Conservation (phyloP, 345 rosid species). For the Excoecaria agallocha region DNA sequence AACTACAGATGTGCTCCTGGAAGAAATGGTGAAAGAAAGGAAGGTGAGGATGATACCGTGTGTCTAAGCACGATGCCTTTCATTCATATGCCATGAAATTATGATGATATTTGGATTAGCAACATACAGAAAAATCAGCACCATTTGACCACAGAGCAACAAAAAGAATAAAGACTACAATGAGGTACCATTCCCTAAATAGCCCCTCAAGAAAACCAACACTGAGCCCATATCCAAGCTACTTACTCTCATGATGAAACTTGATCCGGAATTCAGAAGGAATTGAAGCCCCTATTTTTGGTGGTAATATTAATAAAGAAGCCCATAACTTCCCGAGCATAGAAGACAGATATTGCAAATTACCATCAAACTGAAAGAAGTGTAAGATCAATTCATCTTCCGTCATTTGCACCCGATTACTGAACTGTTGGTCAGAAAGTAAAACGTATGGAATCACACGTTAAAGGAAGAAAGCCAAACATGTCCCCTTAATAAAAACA, state of each 20-base stretch:
- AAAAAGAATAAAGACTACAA: no score
- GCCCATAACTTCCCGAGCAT: no score
- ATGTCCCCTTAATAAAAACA: not conserved
- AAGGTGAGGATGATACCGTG: no score
- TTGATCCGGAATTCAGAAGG: not conserved
- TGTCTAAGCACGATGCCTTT: no score
- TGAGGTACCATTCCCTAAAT: not conserved
- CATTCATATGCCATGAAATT: no score
- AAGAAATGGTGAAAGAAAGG: no score
- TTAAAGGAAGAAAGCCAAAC: not conserved
- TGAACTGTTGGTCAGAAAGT: slow-evolving; percentile 36
- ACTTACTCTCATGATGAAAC: not conserved
- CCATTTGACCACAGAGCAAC: no score
- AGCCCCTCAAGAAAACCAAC: not conserved
- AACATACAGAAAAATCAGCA: no score
- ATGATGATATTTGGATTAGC: no score
- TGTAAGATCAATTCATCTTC: slow-evolving; percentile 71
- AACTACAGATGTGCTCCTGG: no score
- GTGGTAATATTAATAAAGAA: not conserved
- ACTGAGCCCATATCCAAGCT: not conserved
- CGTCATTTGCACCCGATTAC: slow-evolving; percentile 68
- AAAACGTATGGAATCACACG: slow-evolving; percentile 12
- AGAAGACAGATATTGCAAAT: slow-evolving; percentile 8
- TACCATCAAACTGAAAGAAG: slow-evolving; percentile 87
- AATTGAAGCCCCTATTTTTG: not conserved